These are phyloP conservation scores for Scorias spongiosa DNA, from an alignment of 2,329 filamentous ascomycete species.

Conservation along the genomic window DNA sequence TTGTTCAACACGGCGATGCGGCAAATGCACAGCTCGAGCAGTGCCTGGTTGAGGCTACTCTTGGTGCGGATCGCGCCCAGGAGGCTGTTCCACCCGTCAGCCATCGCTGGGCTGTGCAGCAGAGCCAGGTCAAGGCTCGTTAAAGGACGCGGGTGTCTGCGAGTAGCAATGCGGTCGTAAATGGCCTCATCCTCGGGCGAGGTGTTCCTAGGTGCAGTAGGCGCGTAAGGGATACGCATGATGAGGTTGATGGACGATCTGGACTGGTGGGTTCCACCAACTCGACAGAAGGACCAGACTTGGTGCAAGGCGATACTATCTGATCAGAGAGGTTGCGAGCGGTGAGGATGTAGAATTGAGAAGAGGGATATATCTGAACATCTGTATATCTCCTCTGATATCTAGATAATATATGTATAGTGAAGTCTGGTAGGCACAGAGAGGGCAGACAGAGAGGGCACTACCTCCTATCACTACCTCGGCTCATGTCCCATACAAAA, in stretches of 20 bases:
- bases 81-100: conserved; percentile 61
- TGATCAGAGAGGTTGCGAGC: too few relatives aligned
- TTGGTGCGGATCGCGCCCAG: conserved; percentile 35
- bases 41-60: conserved; percentile 15
- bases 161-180: conserved; percentile 47
- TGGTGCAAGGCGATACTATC: too few relatives aligned
- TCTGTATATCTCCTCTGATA: too few relatives aligned
- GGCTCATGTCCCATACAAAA: too few relatives aligned
- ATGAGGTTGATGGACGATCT: conserved; percentile 3
- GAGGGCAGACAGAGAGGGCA: too few relatives aligned
- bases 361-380: too few relatives aligned
- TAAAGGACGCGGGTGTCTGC: conserved; percentile 53
- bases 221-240: conserved; percentile 55
- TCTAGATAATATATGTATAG: too few relatives aligned
- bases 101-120: conserved; percentile 57
- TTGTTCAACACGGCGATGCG: conserved; percentile 22
- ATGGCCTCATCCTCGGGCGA: conserved; percentile 34
- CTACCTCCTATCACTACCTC: too few relatives aligned
- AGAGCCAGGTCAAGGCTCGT: conserved; percentile 63
- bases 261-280: conserved; percentile 1
- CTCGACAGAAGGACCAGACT: too few relatives aligned
- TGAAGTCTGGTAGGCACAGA: too few relatives aligned
- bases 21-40: conserved; percentile 22
- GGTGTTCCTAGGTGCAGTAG: conserved; percentile 37
- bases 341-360: too few relatives aligned